Percentiles rank a stretch among this genome's conserved stretches.
phyloP scores from a whole-genome alignment of 352 stramenopile genomes.

The Phytophthora chlamydospora region DNA sequence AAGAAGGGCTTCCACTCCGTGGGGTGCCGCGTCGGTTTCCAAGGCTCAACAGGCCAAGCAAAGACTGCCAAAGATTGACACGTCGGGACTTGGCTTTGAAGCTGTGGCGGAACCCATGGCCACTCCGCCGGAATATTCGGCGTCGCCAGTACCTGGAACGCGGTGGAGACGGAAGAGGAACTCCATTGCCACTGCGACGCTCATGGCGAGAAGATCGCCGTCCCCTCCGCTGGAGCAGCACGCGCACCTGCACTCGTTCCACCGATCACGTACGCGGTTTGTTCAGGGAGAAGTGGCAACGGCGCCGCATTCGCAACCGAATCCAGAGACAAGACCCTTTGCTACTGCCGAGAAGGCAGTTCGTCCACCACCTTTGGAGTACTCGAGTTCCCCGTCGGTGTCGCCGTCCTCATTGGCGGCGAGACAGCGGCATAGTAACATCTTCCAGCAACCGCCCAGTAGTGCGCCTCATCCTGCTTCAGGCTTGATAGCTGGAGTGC shows the following conservation, averaged over 20 bases:
- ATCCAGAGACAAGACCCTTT: neutral
- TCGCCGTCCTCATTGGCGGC: conserved; percentile 35
- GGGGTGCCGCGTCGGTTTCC: conserved; percentile 1
- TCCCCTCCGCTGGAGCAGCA: conserved; percentile 24
- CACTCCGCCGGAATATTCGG: conserved; percentile 56
- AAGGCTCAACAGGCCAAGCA: conserved; percentile 30
- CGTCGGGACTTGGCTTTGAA: conserved; percentile 21
- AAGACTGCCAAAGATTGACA: conserved; percentile 40
- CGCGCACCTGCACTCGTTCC: conserved; percentile 25
- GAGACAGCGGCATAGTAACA: conserved; percentile 26
- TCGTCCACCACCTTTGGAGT: conserved; percentile 35
- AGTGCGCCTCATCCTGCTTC: conserved; percentile 10
- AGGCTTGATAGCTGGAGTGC: conserved; percentile 5
- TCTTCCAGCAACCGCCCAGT: conserved; percentile 25
- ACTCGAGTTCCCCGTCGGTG: conserved; percentile 37
- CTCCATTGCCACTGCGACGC: conserved; percentile 52
- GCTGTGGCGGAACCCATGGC: conserved; percentile 9
- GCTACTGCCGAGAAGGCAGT: neutral
- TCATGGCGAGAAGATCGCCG: conserved; percentile 19
- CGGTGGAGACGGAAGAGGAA: conserved; percentile 58
- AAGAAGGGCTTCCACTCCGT: conserved; percentile 26
- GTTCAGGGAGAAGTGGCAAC: conserved; percentile 16
- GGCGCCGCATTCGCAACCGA: conserved; percentile 18
- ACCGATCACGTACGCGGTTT: conserved; percentile 32
- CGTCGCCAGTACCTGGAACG: conserved; percentile 53